Base-by-base conservation (phyloP, 768 basidiomycete species). In the Boletus speciosus region DNA sequence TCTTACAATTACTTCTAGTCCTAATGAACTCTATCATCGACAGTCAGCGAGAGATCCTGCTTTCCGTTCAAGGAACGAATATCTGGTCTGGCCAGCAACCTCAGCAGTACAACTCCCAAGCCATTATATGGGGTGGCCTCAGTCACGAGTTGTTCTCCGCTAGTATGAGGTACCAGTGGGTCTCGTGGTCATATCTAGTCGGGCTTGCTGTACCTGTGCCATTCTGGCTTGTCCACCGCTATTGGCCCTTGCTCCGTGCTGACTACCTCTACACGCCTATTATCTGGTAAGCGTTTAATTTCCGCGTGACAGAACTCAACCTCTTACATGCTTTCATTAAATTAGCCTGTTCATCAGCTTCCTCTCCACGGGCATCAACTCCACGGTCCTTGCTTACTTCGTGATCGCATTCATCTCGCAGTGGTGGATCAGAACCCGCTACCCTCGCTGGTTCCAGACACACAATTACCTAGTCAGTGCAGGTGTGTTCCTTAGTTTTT, bases 11-110 rank as follows among this genome's bases (percentile, higher is more conserved):
- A 60, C 75, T 48, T 75, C 61, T 74, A 70, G 78, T 83, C 41
- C 61, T 86, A 48, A 83, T 84, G 83, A 83, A 81, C 57, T 75
- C 76, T 1, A 80, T 86, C 54, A 75, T 86, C 61, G 71, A 74
- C 47, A 74, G 66, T 37, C 79, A 83, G 44, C 72, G 75, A 0
- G 73, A 76, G 0, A 78, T 81, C 27, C 65, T 86, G 4, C 67
- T 84, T 25, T 78, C 76, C 6, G 75, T 81, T 0, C 71, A 85
- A 59, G 82, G 82, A 32, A 82, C 83, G 23, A 65, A 64, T 42
- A 64, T 69, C 27, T 69, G 69, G 68, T 68, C 70, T 0, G 70
- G 68, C 0, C 68, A 69, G 12, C 67, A 67, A 49, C 56, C 63
- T 5, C 69, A 69, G 35, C 49, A 54, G 36, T 70, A 70, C 46